Evolutionary conservation across 495 filamentous ascomycete species (phyloP).

Genomic region (Pyrenula massariospora): DNA sequence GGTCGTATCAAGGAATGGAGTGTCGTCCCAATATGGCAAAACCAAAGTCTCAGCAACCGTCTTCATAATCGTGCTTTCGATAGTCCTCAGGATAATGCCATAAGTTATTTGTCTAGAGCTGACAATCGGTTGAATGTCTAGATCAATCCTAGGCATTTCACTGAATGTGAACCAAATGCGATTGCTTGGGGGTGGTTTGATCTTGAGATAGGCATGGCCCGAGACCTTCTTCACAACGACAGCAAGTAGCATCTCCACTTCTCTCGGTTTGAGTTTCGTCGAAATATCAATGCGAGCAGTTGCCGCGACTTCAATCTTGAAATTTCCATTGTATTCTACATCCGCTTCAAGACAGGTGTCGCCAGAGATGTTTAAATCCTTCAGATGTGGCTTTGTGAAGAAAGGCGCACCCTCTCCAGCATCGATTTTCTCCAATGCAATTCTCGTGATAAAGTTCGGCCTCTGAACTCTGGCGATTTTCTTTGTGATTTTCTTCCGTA

Average conservation of each 20-base stretch:
- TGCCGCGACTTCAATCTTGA: conserved; percentile 77
- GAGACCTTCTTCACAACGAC: conserved; percentile 76
- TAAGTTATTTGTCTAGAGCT: conserved; percentile 93
- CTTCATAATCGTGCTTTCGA: conserved; percentile 88
- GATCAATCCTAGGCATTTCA: conserved; percentile 79
- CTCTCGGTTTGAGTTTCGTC: conserved; percentile 73
- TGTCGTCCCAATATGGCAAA: conserved; percentile 91
- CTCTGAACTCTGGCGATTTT: conserved; percentile 92
- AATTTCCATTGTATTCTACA: conserved; percentile 77
- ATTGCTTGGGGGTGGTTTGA: conserved; percentile 94
- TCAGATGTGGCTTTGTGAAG: conserved; percentile 78
- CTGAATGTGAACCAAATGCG: conserved; percentile 91
- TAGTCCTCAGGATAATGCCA: conserved; percentile 77
- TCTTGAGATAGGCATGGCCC: conserved; percentile 70
- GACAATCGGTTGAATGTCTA: conserved; percentile 88
- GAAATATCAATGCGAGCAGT: conserved; percentile 86
- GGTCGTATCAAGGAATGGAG: conserved; percentile 73
- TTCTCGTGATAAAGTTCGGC: conserved; percentile 74
- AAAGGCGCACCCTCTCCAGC: conserved; percentile 81
- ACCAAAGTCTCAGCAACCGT: conserved; percentile 88
- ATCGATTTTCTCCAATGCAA: conserved; percentile 69
- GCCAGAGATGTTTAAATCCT: conserved; percentile 83
- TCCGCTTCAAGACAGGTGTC: conserved; percentile 79
- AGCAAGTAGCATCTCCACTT: conserved; percentile 81
- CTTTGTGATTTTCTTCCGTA: conserved; percentile 81